Conservation (phyloP, 805 yeast genomes). For the Wickerhamomyces hampshirensis region DNA sequence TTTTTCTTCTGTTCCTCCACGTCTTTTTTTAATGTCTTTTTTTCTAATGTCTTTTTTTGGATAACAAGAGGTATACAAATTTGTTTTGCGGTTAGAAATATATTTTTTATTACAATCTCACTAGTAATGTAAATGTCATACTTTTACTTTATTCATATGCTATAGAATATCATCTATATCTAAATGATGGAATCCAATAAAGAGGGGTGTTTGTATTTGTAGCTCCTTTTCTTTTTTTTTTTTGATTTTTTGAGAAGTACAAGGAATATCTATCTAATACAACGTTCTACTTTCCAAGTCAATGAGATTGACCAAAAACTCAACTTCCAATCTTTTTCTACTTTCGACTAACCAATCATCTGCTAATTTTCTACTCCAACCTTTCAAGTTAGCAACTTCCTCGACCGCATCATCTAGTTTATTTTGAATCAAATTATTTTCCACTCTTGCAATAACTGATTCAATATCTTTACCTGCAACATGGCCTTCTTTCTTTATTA, state of each 20-base stretch:
- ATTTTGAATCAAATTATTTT: conserved; percentile 66
- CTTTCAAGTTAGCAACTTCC: conserved; percentile 83
- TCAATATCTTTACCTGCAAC: conserved; percentile 84
- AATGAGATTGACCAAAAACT: conserved; percentile 66
- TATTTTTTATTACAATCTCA: too few species aligned
- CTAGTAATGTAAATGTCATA: too few species aligned
- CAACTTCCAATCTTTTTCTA: conserved; percentile 83
- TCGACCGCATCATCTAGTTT: conserved; percentile 86
- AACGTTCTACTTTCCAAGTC: conserved; percentile 58
- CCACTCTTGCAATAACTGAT: conserved; percentile 81
- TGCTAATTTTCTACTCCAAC: conserved; percentile 89
- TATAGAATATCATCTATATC: too few species aligned
- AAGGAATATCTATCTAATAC: too few species aligned
- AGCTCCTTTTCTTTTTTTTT: background rate
- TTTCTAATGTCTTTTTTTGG: background rate
- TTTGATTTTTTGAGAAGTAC: background rate
- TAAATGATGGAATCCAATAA: too few species aligned
- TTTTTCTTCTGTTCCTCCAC: too few species aligned
- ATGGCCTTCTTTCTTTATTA: conserved; percentile 73
- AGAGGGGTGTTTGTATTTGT: too few species aligned
- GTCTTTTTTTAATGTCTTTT: background rate
- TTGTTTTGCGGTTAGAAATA: too few species aligned
- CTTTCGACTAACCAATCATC: conserved; percentile 89
- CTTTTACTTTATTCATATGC: too few species aligned
- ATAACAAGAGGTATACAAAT: too few species aligned